Conservation (phyloP, 768 basidiomycete genomes). For the Rhizopogon salebrosus region DNA sequence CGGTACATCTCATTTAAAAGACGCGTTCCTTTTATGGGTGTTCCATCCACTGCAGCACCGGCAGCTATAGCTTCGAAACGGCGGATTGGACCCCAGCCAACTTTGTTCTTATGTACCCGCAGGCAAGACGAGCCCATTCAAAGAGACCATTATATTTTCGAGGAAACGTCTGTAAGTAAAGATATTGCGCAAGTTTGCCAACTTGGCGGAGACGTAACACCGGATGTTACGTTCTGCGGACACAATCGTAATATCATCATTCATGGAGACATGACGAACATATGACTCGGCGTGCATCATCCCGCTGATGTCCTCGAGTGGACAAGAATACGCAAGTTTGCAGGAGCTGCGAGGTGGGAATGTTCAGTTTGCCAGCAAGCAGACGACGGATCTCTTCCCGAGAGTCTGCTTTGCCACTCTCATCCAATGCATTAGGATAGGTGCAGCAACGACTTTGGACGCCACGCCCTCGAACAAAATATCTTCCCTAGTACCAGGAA, state of each 20-base stretch:
- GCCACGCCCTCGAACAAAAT: background rate
- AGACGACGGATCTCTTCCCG: conserved; percentile 10
- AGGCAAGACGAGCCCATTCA: conserved; percentile 1
- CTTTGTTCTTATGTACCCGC: background rate
- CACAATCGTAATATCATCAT: background rate
- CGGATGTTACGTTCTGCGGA: background rate
- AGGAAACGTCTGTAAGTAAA: background rate
- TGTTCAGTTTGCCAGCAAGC: conserved; percentile 10
- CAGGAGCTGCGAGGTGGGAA: conserved; percentile 15
- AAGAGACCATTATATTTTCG: background rate
- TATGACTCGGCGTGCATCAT: background rate
- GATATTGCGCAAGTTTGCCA: background rate
- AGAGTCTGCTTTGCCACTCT: background rate
- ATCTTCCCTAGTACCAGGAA: no score
- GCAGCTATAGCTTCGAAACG: background rate
- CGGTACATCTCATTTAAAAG: conserved; percentile 2
- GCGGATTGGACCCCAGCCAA: background rate
- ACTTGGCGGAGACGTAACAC: background rate
- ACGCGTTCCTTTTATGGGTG: background rate
- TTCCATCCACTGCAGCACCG: background rate
- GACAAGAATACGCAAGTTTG: conserved; percentile 5
- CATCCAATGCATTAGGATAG: conserved; percentile 15
- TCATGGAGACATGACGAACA: background rate
- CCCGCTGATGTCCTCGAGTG: background rate
- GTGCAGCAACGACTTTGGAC: conserved; percentile 2